These are phyloP conservation scores for Tylopilus plumbeoviolaceoides DNA, from an alignment of 768 basidiomycete species.

Conservation along the genomic window DNA sequence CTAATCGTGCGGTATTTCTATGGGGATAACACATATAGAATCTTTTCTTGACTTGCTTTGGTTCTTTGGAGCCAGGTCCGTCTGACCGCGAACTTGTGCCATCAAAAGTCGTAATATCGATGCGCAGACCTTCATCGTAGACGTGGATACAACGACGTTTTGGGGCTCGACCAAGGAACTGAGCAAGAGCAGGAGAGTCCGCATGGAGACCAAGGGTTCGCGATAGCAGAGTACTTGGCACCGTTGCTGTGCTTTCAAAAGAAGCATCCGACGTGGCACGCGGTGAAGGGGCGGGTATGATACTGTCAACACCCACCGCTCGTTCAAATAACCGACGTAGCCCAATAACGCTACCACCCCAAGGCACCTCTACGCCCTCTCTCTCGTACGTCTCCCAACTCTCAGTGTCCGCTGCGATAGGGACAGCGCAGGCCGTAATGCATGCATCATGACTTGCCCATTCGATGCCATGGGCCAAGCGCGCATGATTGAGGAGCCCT, in stretches of 20 bases:
- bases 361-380: slow-evolving; percentile 34
- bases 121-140: slow-evolving; percentile 29
- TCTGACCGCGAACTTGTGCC: background rate
- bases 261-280: background rate
- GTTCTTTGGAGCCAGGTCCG: background rate
- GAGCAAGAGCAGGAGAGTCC: slow-evolving; percentile 49
- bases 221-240: slow-evolving; percentile 38
- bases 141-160: slow-evolving; percentile 40
- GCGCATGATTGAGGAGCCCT: slow-evolving; percentile 50
- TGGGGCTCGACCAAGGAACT: slow-evolving; percentile 43
- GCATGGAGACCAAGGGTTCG: slow-evolving; percentile 47
- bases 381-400: slow-evolving; percentile 36
- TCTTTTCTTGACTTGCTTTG: slow-evolving; percentile 1
- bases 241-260: slow-evolving; percentile 5
- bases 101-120: slow-evolving; percentile 31
- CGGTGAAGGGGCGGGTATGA: slow-evolving; percentile 11
- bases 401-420: slow-evolving; percentile 31
- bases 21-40: slow-evolving; percentile 41
- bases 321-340: slow-evolving; percentile 46
- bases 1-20: slow-evolving; percentile 38
- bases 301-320: slow-evolving; percentile 40
- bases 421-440: slow-evolving; percentile 41
- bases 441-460: slow-evolving; percentile 52
- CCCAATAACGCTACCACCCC: slow-evolving; percentile 39
- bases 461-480: slow-evolving; percentile 44